Evolutionary conservation across 495 filamentous ascomycete species (phyloP).

Genomic region (Neurospora sp.): DNA sequence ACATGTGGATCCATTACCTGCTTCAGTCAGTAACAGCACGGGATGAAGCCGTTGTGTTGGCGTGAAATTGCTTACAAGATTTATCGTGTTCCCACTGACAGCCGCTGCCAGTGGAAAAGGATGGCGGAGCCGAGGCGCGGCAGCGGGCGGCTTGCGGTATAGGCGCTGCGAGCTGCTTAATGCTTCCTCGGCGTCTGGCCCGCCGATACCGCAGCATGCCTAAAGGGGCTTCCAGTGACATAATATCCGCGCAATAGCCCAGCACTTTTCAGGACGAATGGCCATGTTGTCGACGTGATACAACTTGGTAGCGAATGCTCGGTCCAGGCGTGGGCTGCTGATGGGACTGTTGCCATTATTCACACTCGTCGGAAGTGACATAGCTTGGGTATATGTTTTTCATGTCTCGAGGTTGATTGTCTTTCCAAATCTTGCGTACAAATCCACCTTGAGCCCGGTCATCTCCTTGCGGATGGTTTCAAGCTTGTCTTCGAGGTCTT

Average conservation of each 20-base stretch:
- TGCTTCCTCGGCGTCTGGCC: neutral
- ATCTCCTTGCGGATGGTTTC: slow-evolving; percentile 69
- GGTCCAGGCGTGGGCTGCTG: neutral
- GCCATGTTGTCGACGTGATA: neutral
- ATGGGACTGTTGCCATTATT: neutral
- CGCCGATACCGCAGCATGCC: neutral
- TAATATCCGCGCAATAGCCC: neutral
- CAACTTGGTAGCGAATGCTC: neutral
- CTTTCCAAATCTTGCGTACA: slow-evolving; percentile 89
- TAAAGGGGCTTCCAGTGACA: neutral
- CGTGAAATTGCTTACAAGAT: neutral
- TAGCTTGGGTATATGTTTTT: slow-evolving; percentile 11
- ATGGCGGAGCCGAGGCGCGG: neutral
- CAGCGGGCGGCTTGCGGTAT: neutral
- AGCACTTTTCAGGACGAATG: neutral
- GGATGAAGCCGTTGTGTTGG: neutral
- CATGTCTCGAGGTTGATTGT: slow-evolving; percentile 94
- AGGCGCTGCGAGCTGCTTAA: neutral
- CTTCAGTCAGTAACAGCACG: neutral
- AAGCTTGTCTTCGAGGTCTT: slow-evolving; percentile 65
- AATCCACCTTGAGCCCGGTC: slow-evolving; percentile 72
- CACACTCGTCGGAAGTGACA: neutral
- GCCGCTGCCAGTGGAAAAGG: neutral
- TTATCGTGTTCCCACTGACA: neutral
- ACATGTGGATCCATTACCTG: neutral